Conservation (phyloP, 768 basidiomycete genomes). For the Solioccasus polychromus region DNA sequence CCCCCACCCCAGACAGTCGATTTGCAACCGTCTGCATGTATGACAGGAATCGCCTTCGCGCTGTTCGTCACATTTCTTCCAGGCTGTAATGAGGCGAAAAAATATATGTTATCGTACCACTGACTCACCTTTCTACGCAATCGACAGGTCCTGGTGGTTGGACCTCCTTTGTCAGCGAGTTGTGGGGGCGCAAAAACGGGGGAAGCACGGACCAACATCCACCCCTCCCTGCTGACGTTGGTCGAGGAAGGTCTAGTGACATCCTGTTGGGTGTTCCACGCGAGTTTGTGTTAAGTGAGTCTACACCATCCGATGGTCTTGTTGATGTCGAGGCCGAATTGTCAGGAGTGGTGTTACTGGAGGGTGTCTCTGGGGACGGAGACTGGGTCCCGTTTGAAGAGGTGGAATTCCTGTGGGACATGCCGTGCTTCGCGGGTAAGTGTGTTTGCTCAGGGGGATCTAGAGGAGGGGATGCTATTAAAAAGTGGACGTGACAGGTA, state of each 20-base stretch:
- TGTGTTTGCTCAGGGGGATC: constrained; percentile 22
- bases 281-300: constrained; percentile 18
- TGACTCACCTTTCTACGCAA: constrained; percentile 69
- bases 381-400: constrained; percentile 51
- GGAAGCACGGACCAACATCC: constrained; percentile 68
- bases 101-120: background rate
- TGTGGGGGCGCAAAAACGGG: background rate
- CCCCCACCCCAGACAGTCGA: constrained; percentile 85
- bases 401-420: constrained; percentile 50
- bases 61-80: constrained; percentile 86
- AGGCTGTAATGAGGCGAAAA: constrained; percentile 5
- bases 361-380: constrained; percentile 43
- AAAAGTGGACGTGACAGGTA: constrained; percentile 12
- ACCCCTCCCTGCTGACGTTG: constrained; percentile 59
- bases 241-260: constrained; percentile 50
- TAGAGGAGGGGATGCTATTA: constrained; percentile 26
- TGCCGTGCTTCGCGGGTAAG: constrained; percentile 23
- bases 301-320: constrained; percentile 34
- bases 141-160: constrained; percentile 67
- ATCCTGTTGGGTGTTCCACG: constrained; percentile 47
- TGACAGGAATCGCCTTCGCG: constrained; percentile 77
- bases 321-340: constrained; percentile 38
- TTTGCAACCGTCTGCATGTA: constrained; percentile 77
- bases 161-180: constrained; percentile 9
- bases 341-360: constrained; percentile 46